Conservation (phyloP, 2,329 filamentous ascomycete genomes). For the Ascochyta rabiei region DNA sequence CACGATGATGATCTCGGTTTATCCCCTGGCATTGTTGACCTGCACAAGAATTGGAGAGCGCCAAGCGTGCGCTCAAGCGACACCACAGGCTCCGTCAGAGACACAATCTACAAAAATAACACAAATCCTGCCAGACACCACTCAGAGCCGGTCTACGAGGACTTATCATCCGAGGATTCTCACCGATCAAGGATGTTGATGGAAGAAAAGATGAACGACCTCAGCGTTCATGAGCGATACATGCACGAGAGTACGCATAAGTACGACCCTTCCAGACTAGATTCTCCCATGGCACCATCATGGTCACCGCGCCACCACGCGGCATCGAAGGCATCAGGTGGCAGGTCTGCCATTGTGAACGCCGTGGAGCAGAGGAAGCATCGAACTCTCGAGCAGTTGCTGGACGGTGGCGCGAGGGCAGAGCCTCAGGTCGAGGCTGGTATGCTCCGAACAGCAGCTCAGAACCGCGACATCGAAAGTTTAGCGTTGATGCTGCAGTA, state of each 20-base stretch:
- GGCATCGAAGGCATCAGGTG: slow-evolving; percentile 37
- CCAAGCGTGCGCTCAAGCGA: slow-evolving; percentile 36
- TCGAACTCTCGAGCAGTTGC: slow-evolving; percentile 54
- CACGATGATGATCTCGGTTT: slow-evolving; percentile 24
- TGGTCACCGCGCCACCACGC: slow-evolving; percentile 31
- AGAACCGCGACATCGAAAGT: slow-evolving; percentile 40
- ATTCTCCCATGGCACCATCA: slow-evolving; percentile 23
- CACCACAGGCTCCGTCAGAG: slow-evolving; percentile 30
- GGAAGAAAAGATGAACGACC: slow-evolving; percentile 34
- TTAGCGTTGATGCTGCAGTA: slow-evolving; percentile 36
- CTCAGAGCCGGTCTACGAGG: slow-evolving; percentile 32
- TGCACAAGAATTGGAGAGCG: slow-evolving; percentile 37
- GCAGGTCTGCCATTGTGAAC: slow-evolving; percentile 53
- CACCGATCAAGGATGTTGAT: slow-evolving; percentile 26
- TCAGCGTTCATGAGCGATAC: slow-evolving; percentile 33
- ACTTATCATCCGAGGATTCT: slow-evolving; percentile 30
- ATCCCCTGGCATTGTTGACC: slow-evolving; percentile 29
- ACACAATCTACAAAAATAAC: slow-evolving; percentile 34
- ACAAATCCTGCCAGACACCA: slow-evolving; percentile 23
- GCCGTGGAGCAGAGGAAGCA: slow-evolving; percentile 69
- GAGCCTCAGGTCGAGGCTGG: slow-evolving; percentile 38
- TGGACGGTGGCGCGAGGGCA: slow-evolving; percentile 40
- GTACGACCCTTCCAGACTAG: slow-evolving; percentile 13
- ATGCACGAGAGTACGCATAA: slow-evolving; percentile 29
- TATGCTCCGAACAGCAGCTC: slow-evolving; percentile 39